These are phyloP conservation scores for Massospora cicadina DNA, from an alignment of 371 early-diverging fungal genomes.

Conservation along the genomic window DNA sequence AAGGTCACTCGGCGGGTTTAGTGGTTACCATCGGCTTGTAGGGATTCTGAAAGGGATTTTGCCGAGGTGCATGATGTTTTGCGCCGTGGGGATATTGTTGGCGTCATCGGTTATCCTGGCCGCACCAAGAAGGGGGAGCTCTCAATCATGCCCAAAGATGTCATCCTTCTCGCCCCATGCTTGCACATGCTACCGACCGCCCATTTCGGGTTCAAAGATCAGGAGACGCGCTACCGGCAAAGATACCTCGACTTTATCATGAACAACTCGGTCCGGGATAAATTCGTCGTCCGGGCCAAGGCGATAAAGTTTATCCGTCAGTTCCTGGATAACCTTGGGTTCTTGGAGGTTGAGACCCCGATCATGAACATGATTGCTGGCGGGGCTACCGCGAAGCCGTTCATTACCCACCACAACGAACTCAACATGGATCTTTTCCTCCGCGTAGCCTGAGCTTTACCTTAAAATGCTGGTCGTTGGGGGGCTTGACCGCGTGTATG, in stretches of 20 bases:
- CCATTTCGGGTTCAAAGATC: constrained; percentile 90
- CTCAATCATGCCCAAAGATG: constrained; percentile 64
- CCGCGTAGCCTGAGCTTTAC: constrained; percentile 98
- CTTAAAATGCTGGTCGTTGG: constrained; percentile 97
- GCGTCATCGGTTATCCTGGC: constrained; percentile 63
- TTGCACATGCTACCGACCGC: constrained; percentile 93
- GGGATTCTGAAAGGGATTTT: constrained; percentile 63
- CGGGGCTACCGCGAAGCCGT: constrained; percentile 99
- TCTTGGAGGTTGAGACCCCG: constrained; percentile 99
- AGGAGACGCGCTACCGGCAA: constrained; percentile 95
- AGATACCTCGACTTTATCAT: constrained; percentile 98
- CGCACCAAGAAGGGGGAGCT: constrained; percentile 93
- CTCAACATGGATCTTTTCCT: constrained; percentile 96
- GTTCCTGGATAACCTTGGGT: constrained; percentile 86
- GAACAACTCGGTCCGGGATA: constrained; percentile 88
- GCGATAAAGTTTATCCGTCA: constrained; percentile 89
- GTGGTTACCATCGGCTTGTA: background rate
- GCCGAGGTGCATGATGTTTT: constrained; percentile 46
- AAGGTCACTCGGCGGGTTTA: background rate
- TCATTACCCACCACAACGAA: constrained; percentile 99
- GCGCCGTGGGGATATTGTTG: constrained; percentile 13
- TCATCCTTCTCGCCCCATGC: constrained; percentile 87
- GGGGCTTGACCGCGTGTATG: constrained; percentile 98
- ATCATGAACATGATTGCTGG: constrained; percentile 99
- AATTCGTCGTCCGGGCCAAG: constrained; percentile 77